Base-by-base conservation (phyloP, 345 rosid genomes). In the Corymbia maculata region DNA sequence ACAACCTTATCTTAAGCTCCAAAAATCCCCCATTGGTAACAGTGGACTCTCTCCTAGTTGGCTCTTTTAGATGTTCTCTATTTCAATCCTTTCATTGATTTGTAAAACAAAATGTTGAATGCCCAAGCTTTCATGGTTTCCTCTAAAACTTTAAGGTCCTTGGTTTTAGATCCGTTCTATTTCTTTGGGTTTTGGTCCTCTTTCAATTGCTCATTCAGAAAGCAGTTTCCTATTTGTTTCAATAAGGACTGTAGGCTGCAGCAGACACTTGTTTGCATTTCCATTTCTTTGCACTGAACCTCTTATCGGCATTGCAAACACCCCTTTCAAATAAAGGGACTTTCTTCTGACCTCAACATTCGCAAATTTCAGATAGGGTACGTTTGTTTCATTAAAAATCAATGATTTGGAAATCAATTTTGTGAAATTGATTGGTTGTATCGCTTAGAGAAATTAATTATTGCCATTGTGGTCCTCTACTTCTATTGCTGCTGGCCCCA, bases 361-460 rank as follows among this genome's bases (percentile, higher is more conserved):
- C 6, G 6, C 49, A 75, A 75, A 75, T 75, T 21, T 75, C 82
- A 75, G 44, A 36, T 75, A 75, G 26, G 49, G 14, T 9, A 24
- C 0, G 0, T 75, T 1, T 36, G 2, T 75, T 75, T 75, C 47
- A 19, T 4, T 0, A 22, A 36, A 75, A 7, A 75, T 75, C 4
- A 75, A 75, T 1, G 8, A 75, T 75, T 36, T 1, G 8, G 47
- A 36, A 36, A 36, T 75, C 13, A 9, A 36, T 17, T 75, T 75
- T 0, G 2, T 19, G 36, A 75, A 42, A 17, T 75, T 19, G 7
- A 70, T 70, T 70, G 82, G 44, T 75, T 36, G 14, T 75, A 75
- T 13, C 0, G 5, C 9, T n/a, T 16, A 64, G 19, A 64, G 32
- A 64, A 0, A 64, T 64, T 64, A 64, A n/a, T 64, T n/a, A 64